phyloP scores from a whole-genome alignment of 2,329 filamentous ascomycete genomes.

The Aspergillus brunneoviolaceus region DNA sequence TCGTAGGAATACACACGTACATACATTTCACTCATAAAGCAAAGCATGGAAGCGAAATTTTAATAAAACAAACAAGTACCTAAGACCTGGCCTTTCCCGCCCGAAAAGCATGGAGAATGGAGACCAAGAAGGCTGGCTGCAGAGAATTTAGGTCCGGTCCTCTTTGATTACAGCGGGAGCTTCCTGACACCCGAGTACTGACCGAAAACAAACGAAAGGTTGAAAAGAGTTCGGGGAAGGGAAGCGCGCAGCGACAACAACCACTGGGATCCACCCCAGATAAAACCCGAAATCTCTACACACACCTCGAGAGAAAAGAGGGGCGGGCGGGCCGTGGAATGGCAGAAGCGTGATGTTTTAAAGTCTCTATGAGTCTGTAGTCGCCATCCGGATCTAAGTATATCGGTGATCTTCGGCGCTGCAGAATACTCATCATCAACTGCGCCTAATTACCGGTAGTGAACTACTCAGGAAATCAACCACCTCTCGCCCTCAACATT shows the following conservation, averaged over 20 bases:
- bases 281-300: slow-evolving; percentile 20
- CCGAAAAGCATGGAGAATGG: neutral
- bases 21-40: too few relatives aligned
- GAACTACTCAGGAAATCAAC: too few relatives aligned
- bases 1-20: too few relatives aligned
- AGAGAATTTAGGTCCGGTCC: neutral
- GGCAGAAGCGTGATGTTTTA: slow-evolving; percentile 12
- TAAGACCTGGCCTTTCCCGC: neutral
- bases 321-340: slow-evolving; percentile 24
- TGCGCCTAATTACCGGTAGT: neutral
- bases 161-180: slow-evolving; percentile 2
- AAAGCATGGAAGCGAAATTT: too few relatives aligned
- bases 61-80: neutral
- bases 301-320: slow-evolving; percentile 7
- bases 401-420: slow-evolving; percentile 2
- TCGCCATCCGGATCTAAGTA: neutral
- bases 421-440: slow-evolving; percentile 16
- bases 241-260: neutral
- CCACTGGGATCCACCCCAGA: slow-evolving; percentile 16
- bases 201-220: neutral
- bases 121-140: neutral
- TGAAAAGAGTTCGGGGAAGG: slow-evolving; percentile 11
- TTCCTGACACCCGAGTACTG: neutral
- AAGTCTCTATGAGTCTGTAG: neutral
- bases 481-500: too few relatives aligned